Percentiles rank a stretch among this genome's conserved stretches.
Evolutionary conservation across 2,329 filamentous ascomycete species (phyloP).

Genomic region (Aspergillus ruber): DNA sequence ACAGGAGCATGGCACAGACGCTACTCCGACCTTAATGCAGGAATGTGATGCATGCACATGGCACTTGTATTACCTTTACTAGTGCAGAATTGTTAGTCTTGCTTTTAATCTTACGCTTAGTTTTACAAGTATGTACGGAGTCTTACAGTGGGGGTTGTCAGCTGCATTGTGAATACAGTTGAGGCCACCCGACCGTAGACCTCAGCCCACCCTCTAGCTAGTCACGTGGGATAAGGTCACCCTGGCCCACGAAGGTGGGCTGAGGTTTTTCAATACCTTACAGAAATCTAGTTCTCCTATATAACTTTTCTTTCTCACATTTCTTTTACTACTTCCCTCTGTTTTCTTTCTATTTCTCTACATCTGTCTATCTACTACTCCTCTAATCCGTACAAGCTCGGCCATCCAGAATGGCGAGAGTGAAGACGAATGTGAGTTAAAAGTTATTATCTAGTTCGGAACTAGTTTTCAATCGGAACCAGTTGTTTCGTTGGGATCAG

Average conservation of each 20-base stretch:
- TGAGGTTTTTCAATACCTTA: background rate
- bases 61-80: no score
- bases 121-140: no score
- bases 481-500: background rate
- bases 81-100: no score
- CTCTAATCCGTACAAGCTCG: background rate
- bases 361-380: background rate
- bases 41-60: no score
- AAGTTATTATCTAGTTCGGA: background rate
- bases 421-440: background rate
- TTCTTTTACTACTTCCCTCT: background rate
- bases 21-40: no score
- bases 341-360: background rate
- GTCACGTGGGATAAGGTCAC: no score
- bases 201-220: no score
- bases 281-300: background rate
- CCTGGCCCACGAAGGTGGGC: background rate
- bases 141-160: no score
- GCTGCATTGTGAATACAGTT: no score
- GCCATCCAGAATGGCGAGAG: background rate
- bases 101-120: no score
- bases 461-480: background rate
- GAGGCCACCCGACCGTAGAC: no score
- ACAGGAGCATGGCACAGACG: no score
- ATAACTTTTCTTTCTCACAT: background rate